Evolutionary conservation across 2,329 filamentous ascomycete species (phyloP).

Genomic region (Hypoxylon sp.): DNA sequence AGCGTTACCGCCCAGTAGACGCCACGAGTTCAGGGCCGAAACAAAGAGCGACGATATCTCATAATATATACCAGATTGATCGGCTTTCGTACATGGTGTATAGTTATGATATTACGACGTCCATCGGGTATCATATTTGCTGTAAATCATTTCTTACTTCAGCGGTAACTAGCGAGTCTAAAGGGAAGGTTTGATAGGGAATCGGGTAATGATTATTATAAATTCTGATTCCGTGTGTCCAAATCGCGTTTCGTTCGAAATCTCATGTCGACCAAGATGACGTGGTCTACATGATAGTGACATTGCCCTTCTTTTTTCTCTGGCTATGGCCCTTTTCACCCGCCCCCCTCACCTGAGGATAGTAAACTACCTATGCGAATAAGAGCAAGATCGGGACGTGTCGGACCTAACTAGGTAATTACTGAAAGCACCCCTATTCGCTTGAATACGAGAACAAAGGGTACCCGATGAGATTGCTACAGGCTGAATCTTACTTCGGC

Average conservation of each 20-base stretch:
- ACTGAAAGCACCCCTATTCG: constrained; percentile 3
- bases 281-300: not conserved
- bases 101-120: not conserved
- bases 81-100: not conserved
- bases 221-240: not conserved
- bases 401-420: constrained; percentile 7
- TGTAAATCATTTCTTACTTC: not conserved
- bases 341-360: no score
- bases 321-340: not conserved
- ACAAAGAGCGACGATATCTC: not conserved
- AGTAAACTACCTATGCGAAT: constrained; percentile 2
- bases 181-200: not conserved
- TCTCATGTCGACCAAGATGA: not conserved
- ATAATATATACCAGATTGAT: not conserved
- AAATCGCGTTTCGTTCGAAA: not conserved
- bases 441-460: constrained; percentile 15
- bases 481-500: constrained; percentile 14
- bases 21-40: not conserved
- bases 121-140: constrained; percentile 2
- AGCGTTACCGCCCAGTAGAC: constrained; percentile 10
- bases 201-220: constrained; percentile 16
- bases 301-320: not conserved
- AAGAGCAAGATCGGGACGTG: constrained; percentile 20
- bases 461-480: constrained; percentile 7
- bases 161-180: constrained; percentile 4